A percentile compares a stretch with the other conserved stretches of the same genome.
Evolutionary conservation across 2,329 filamentous ascomycete species (phyloP).

Genomic region (Macrophomina phaseolina): DNA sequence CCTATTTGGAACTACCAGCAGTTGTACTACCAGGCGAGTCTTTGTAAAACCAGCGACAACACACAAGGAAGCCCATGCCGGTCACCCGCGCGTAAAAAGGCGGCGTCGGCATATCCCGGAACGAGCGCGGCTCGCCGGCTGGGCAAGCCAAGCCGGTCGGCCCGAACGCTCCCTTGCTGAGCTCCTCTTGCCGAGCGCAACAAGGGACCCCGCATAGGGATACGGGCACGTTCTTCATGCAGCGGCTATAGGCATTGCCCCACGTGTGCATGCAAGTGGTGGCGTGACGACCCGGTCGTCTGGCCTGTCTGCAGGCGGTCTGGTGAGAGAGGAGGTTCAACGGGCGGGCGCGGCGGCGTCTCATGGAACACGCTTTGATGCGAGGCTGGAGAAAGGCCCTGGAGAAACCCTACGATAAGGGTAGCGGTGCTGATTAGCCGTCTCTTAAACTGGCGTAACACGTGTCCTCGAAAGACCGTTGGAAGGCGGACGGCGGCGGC

Average conservation of each 20-base stretch:
- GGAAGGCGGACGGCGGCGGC: not conserved
- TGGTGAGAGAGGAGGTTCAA: not conserved
- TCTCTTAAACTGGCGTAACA: not conserved
- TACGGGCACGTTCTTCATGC: too few species aligned
- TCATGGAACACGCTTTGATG: not conserved
- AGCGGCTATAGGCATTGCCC: too few species aligned
- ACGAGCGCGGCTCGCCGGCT: too few species aligned
- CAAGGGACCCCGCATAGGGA: too few species aligned
- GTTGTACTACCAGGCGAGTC: too few species aligned
- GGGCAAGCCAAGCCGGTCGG: too few species aligned
- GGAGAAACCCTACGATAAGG: not conserved
- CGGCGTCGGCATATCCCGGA: too few species aligned
- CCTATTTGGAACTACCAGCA: not conserved
- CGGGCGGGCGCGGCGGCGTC: not conserved
- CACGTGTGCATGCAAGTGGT: not conserved
- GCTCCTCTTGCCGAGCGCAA: too few species aligned
- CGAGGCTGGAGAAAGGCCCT: not conserved
- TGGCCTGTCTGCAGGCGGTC: not conserved
- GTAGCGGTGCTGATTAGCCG: not conserved
- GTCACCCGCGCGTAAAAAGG: too few species aligned
- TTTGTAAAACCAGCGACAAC: too few species aligned
- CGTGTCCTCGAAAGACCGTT: not conserved
- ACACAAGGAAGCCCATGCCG: too few species aligned
- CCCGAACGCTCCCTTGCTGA: too few species aligned
- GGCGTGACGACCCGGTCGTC: not conserved